A percentile compares a stretch with the other conserved stretches of the same genome.
These are phyloP conservation scores for Penicillium paneum DNA, from an alignment of 2,329 filamentous ascomycete species.

Conservation along the genomic window DNA sequence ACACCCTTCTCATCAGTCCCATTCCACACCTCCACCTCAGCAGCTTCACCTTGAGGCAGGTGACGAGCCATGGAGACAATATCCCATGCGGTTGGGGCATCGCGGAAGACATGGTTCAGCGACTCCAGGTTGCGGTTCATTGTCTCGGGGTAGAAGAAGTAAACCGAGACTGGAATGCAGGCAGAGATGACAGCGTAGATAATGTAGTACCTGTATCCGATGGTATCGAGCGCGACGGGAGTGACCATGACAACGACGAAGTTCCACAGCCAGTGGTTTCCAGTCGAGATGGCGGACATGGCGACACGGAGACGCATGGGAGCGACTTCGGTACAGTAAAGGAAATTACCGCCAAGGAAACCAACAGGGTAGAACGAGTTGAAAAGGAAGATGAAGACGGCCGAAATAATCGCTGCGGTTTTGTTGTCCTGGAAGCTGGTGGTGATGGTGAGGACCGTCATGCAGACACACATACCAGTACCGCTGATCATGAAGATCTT, in stretches of 20 bases:
- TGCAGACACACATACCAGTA: conserved; percentile 53
- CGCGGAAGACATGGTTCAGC: conserved; percentile 23
- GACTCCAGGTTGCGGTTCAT: conserved; percentile 28
- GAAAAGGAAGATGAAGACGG: conserved; percentile 24
- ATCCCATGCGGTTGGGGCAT: conserved; percentile 22
- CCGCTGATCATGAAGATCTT: conserved; percentile 54
- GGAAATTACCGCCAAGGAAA: conserved; percentile 23
- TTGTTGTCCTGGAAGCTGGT: conserved; percentile 31
- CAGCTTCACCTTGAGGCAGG: conserved; percentile 22
- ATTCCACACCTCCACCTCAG: conserved; percentile 20
- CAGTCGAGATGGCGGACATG: conserved; percentile 23
- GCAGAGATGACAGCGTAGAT: conserved; percentile 22
- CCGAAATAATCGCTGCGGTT: conserved; percentile 15
- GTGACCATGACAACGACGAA: conserved; percentile 26
- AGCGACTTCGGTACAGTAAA: conserved; percentile 25
- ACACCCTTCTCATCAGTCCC: conserved; percentile 17
- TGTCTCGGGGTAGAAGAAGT: conserved; percentile 25
- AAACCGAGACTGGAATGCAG: conserved; percentile 18
- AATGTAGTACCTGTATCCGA: conserved; percentile 24
- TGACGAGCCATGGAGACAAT: conserved; percentile 25
- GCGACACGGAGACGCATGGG: conserved; percentile 25
- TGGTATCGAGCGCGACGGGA: conserved; percentile 21
- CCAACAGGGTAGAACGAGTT: conserved; percentile 24
- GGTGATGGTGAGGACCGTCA: conserved; percentile 50
- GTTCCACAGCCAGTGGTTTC: conserved; percentile 25